Percentiles rank a stretch among this genome's conserved stretches.
Conservation (phyloP, 164 flowering plant genomes). For the Magnolia kwangsiensis region DNA sequence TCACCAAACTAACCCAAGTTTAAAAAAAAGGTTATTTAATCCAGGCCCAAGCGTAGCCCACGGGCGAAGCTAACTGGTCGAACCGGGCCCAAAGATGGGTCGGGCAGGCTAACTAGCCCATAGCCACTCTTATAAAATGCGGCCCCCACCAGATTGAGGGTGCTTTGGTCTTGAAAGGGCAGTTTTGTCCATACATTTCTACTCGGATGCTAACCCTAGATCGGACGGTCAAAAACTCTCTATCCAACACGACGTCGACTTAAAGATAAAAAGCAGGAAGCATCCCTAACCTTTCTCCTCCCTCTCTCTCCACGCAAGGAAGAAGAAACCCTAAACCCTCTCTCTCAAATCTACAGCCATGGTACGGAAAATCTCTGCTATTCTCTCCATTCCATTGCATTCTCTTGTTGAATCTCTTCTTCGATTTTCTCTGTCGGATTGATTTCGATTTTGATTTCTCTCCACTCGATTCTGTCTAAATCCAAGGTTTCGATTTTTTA, state of each 20-base stretch:
- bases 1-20: too few species aligned
- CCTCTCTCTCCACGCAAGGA: background rate
- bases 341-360: background rate
- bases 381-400: background rate
- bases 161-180: background rate
- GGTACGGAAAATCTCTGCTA: slow-evolving; percentile 1
- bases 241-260: background rate
- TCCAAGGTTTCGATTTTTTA: background rate
- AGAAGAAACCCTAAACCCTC: slow-evolving; percentile 3
- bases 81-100: too few species aligned
- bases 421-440: background rate
- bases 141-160: too few species aligned
- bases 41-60: too few species aligned
- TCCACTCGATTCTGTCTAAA: background rate
- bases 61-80: too few species aligned
- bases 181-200: background rate
- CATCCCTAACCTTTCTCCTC: background rate
- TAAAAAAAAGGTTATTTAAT: too few species aligned
- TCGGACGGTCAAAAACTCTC: slow-evolving; percentile 3
- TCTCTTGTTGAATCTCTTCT: background rate
- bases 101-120: too few species aligned
- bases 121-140: too few species aligned
- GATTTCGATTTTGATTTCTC: background rate
- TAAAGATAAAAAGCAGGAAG: background rate
- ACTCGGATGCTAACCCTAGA: slow-evolving; percentile 1